phyloP scores from a whole-genome alignment of 805 yeast species.

The Ogataea methylovora region DNA sequence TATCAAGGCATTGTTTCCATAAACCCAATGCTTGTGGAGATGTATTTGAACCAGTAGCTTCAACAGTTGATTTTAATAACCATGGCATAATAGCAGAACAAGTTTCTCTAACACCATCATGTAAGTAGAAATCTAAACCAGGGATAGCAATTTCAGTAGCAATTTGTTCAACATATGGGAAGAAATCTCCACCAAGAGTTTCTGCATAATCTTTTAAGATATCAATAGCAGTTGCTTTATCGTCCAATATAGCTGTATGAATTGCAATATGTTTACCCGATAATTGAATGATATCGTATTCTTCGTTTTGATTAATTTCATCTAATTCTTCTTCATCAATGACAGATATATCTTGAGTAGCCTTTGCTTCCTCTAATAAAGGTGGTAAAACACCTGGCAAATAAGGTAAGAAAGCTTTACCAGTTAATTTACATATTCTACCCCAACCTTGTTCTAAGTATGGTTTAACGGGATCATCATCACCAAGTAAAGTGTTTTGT shows the following conservation, averaged over 20 bases:
- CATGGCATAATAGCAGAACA: conserved; percentile 82
- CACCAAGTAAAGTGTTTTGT: conserved; percentile 46
- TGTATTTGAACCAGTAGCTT: conserved; percentile 40
- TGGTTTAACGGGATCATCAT: conserved; percentile 84
- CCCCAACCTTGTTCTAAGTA: conserved; percentile 96
- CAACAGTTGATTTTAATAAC: conserved; percentile 55
- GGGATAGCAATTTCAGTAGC: conserved; percentile 78
- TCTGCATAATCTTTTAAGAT: conserved; percentile 77
- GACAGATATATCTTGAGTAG: conserved; percentile 80
- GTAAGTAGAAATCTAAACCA: conserved; percentile 82
- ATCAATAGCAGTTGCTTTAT: conserved; percentile 89
- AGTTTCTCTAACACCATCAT: conserved; percentile 90
- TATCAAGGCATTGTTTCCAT: conserved; percentile 66
- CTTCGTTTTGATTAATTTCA: conserved; percentile 74
- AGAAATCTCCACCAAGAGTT: conserved; percentile 73
- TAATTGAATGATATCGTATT: conserved; percentile 90
- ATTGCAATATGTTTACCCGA: conserved; percentile 92
- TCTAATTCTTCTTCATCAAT: conserved; percentile 86
- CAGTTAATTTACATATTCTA: conserved; percentile 79
- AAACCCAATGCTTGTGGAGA: conserved; percentile 56
- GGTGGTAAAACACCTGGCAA: conserved; percentile 85
- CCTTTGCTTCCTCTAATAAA: conserved; percentile 76
- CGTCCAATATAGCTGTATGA: conserved; percentile 91
- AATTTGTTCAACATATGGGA: conserved; percentile 74
- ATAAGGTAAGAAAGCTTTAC: conserved; percentile 78